Conservation (phyloP, 2,329 filamentous ascomycete genomes). For the Colletotrichum chlorophyti region DNA sequence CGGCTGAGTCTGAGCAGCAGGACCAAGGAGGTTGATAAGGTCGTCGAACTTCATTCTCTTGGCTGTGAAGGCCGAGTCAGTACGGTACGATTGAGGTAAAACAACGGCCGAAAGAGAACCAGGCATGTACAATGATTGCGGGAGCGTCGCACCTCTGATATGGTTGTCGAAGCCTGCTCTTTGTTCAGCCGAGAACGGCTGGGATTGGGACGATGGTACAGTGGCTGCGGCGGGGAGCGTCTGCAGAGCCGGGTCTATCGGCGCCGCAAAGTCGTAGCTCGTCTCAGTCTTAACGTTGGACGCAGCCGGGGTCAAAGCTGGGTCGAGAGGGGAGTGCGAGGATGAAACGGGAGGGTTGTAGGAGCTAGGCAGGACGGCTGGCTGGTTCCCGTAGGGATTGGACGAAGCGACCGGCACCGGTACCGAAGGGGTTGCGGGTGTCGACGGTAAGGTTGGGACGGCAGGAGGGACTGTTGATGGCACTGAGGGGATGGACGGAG, state of each 20-base stretch:
- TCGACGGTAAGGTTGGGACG: conserved; percentile 24
- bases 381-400: conserved; percentile 54
- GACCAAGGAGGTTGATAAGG: conserved; percentile 69
- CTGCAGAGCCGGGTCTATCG: conserved; percentile 73
- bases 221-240: conserved; percentile 38
- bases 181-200: conserved; percentile 34
- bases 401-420: conserved; percentile 32
- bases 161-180: conserved; percentile 40
- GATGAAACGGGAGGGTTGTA: conserved; percentile 39
- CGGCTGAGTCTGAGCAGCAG: conserved; percentile 61
- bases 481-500: conserved; percentile 42
- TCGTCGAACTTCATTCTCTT: conserved; percentile 77
- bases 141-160: conserved; percentile 58
- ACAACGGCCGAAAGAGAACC: conserved; percentile 39
- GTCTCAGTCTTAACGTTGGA: conserved; percentile 44
- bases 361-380: conserved; percentile 50
- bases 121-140: conserved; percentile 29
- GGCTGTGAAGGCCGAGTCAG: conserved; percentile 57
- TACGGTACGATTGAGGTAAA: conserved; percentile 37
- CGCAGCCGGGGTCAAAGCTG: conserved; percentile 35
- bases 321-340: conserved; percentile 34
- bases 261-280: conserved; percentile 61
- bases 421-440: conserved; percentile 33
- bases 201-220: conserved; percentile 38
- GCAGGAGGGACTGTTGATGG: conserved; percentile 40